Percentiles rank a stretch among this genome's conserved stretches.
Conservation (phyloP, 2,329 filamentous ascomycete species). For the Aureobasidium pullulans region DNA sequence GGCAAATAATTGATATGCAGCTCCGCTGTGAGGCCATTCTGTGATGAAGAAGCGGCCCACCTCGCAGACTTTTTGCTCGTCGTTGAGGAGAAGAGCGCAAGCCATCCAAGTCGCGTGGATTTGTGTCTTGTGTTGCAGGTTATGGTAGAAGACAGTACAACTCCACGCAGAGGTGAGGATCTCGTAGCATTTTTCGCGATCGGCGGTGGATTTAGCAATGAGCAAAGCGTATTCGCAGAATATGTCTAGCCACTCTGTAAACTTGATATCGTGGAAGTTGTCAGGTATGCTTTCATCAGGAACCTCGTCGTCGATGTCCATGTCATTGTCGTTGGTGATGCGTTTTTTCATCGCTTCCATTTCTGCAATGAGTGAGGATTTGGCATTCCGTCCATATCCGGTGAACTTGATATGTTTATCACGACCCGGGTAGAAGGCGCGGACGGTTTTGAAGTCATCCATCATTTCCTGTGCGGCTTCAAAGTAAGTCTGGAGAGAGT, state of each 20-base stretch:
- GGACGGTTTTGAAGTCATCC: constrained; percentile 53
- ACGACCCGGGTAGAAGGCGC: constrained; percentile 49
- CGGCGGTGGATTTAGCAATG: constrained; percentile 56
- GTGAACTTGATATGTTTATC: constrained; percentile 43
- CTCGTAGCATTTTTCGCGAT: constrained; percentile 67
- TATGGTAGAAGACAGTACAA: constrained; percentile 74
- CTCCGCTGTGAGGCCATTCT: constrained; percentile 69
- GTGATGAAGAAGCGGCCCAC: constrained; percentile 79
- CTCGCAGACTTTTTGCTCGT: constrained; percentile 66
- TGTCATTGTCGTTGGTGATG: constrained; percentile 31
- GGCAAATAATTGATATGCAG: constrained; percentile 77
- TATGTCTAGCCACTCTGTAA: constrained; percentile 79
- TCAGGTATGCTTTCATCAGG: constrained; percentile 29
- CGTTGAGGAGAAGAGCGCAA: constrained; percentile 73
- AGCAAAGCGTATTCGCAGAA: constrained; percentile 82
- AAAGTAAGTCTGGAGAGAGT: constrained; percentile 49
- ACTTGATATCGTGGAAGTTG: constrained; percentile 69
- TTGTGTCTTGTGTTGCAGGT: constrained; percentile 20
- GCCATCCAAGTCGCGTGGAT: constrained; percentile 31
- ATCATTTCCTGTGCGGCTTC: constrained; percentile 52
- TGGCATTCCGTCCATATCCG: constrained; percentile 25
- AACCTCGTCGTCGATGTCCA: constrained; percentile 19
- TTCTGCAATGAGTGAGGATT: constrained; percentile 21
- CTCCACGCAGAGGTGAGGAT: constrained; percentile 68
- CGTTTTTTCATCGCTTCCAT: constrained; percentile 34